Percentiles rank a stretch among this genome's conserved stretches.
Conservation (phyloP, 495 filamentous ascomycete genomes). For the Wilcoxina mikolae region DNA sequence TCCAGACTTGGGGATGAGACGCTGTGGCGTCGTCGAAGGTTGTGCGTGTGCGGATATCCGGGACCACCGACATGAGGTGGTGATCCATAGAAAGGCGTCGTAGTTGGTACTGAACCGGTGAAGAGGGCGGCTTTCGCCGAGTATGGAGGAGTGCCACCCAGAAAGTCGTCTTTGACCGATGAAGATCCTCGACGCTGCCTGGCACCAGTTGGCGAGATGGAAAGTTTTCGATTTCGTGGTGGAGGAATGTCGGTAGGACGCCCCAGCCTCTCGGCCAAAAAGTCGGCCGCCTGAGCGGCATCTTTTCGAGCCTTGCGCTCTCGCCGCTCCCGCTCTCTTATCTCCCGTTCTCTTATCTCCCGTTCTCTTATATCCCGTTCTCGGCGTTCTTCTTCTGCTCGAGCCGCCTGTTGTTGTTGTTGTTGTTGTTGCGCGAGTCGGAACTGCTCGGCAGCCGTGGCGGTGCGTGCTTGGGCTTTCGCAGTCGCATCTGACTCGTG, state of each 20-base stretch:
- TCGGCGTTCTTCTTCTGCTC: constrained; percentile 4
- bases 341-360: constrained; percentile 3
- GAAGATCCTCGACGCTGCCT: constrained; percentile 17
- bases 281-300: neutral
- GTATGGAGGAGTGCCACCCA: neutral
- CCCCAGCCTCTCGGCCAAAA: neutral
- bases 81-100: neutral
- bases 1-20: constrained; percentile 21
- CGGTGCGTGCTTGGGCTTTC: neutral
- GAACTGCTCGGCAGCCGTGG: neutral
- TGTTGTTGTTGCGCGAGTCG: constrained; percentile 13
- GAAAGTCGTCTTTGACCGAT: constrained; percentile 3
- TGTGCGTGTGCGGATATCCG: neutral
- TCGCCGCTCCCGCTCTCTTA: constrained; percentile 9
- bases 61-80: neutral
- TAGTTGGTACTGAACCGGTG: neutral
- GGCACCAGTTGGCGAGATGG: constrained; percentile 17
- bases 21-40: constrained; percentile 21
- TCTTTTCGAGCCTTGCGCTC: neutral
- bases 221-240: constrained; percentile 5
- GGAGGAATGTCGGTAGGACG: constrained; percentile 14
- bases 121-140: neutral
- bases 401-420: constrained; percentile 11
- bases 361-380: neutral
- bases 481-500: constrained; percentile 6